Evolutionary conservation across 1,284 basidiomycete genomes (phyloP).

Genomic region (Lentinula novae-zelandiae): DNA sequence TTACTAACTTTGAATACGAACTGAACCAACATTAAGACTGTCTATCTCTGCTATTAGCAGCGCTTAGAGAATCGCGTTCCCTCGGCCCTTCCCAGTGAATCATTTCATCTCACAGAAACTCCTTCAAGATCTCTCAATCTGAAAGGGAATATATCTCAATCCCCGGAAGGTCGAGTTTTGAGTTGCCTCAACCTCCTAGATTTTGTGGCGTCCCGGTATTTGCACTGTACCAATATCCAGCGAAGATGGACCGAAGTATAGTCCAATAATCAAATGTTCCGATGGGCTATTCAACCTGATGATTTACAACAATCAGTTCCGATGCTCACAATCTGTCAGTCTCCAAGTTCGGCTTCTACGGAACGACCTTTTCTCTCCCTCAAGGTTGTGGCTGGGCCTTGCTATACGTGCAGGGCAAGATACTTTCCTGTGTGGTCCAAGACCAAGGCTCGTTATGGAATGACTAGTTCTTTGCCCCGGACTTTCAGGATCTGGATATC

Average conservation of each 20-base stretch:
- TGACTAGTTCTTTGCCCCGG: not conserved
- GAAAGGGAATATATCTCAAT: not conserved
- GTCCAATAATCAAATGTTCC: not conserved
- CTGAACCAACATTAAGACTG: not conserved
- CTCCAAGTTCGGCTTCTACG: not conserved
- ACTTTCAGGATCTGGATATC: not conserved
- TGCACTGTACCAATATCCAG: not conserved
- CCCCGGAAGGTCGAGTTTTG: not conserved
- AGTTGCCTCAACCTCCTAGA: not conserved
- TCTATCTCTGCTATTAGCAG: not conserved
- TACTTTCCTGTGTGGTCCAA: not conserved
- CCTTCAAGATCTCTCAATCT: not conserved
- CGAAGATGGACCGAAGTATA: not conserved
- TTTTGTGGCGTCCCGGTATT: not conserved
- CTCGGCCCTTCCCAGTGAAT: not conserved
- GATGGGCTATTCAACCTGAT: not conserved
- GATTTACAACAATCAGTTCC: not conserved
- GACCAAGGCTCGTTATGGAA: not conserved
- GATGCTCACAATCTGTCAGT: not conserved
- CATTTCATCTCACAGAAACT: not conserved
- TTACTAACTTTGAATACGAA: not conserved
- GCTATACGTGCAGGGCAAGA: not conserved
- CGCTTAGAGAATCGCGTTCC: not conserved
- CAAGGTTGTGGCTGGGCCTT: not conserved
- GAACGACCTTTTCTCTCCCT: not conserved